These are phyloP conservation scores for Cercospora nicotianae DNA, from an alignment of 2,329 filamentous ascomycete genomes.

Conservation along the genomic window DNA sequence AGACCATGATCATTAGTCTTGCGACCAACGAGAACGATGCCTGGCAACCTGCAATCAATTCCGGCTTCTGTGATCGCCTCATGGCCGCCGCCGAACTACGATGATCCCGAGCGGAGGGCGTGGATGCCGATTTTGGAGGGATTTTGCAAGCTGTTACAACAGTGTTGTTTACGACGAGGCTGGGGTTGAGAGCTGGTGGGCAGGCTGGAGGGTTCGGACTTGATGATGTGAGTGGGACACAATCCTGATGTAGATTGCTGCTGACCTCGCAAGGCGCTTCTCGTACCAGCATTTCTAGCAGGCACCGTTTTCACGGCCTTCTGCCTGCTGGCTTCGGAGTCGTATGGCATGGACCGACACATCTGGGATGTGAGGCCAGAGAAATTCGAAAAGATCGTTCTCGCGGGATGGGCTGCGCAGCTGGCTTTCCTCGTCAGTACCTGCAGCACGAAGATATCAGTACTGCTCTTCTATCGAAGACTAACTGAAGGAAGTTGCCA, in stretches of 20 bases:
- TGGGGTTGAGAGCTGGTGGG: conserved; percentile 28
- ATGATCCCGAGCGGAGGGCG: conserved; percentile 26
- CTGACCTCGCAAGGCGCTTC: conserved; percentile 13
- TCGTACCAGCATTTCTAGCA: conserved; percentile 24
- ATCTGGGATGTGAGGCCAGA: conserved; percentile 27
- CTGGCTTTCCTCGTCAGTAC: conserved; percentile 27
- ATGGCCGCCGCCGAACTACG: conserved; percentile 33
- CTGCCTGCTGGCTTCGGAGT: conserved; percentile 17
- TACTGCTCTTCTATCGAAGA: conserved; percentile 34
- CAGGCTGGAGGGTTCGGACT: conserved; percentile 31
- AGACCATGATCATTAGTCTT: background rate
- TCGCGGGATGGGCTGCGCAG: conserved; percentile 25
- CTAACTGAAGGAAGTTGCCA: conserved; percentile 21
- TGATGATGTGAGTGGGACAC: conserved; percentile 22
- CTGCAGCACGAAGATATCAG: conserved; percentile 27
- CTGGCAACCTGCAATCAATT: conserved; percentile 30
- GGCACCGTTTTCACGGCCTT: conserved; percentile 24
- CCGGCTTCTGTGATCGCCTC: conserved; percentile 21
- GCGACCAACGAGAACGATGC: conserved; percentile 19
- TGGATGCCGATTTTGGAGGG: conserved; percentile 29
- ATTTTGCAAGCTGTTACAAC: conserved; percentile 25
- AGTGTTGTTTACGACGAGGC: conserved; percentile 26
- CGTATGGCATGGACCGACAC: conserved; percentile 24
- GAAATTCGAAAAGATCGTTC: conserved; percentile 11
- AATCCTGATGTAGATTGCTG: background rate